Conservation (phyloP, 495 filamentous ascomycete genomes). For the Pyronema omphalodes region DNA sequence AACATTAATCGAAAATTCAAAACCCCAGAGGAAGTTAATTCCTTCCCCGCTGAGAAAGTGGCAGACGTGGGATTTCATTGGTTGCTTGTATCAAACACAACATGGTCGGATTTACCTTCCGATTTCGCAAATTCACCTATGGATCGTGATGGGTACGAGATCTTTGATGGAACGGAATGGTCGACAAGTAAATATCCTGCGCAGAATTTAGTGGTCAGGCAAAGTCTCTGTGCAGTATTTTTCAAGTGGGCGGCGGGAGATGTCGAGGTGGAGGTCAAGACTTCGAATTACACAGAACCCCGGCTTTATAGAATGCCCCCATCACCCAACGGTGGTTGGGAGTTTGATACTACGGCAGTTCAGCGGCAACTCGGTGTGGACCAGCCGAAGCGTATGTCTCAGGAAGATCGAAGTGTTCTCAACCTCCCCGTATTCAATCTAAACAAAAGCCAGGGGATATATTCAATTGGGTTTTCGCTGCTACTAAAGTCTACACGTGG, state of each 20-base stretch:
- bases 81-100: neutral
- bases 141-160: neutral
- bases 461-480: neutral
- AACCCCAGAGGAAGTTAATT: neutral
- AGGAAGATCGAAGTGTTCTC: neutral
- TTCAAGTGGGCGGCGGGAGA: neutral
- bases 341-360: neutral
- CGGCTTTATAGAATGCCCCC: neutral
- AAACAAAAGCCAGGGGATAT: neutral
- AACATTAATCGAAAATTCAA: neutral
- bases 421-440: neutral
- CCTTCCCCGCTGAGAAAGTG: neutral
- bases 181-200: neutral
- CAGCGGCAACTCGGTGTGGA: neutral
- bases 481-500: neutral
- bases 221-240: neutral
- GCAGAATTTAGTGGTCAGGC: neutral
- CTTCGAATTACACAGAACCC: neutral
- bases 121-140: neutral
- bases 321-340: neutral
- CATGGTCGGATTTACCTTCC: neutral
- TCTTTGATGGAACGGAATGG: neutral
- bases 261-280: neutral
- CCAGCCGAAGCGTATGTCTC: neutral
- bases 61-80: neutral